Evolutionary conservation across 306 rosid genomes (phyloP).

Genomic region (Vicia sativa): DNA sequence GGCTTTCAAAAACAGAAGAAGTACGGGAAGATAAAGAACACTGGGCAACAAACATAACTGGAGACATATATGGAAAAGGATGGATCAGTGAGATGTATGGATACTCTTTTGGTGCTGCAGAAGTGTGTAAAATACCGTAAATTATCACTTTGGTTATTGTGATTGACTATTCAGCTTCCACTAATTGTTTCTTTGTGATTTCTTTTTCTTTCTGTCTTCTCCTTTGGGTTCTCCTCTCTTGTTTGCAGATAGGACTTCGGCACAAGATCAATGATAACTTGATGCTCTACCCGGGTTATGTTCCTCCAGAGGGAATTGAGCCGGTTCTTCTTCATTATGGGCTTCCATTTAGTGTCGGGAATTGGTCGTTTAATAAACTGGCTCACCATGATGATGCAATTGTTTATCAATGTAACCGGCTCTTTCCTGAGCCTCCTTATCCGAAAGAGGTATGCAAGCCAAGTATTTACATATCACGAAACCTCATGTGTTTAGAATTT

Average conservation of each 20-base stretch:
- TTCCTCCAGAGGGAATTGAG: conserved; percentile 74
- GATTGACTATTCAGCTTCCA: conserved; percentile 19
- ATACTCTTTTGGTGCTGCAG: conserved; percentile 97
- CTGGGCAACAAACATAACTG: conserved; percentile 91
- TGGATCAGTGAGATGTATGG: conserved; percentile 99
- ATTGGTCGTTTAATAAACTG: conserved; percentile 91
- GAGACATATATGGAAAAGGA: conserved; percentile 86
- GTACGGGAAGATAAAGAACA: conserved; percentile 92
- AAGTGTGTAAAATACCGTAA: conserved; percentile 56
- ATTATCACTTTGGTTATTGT: conserved; percentile 14
- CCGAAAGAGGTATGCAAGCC: conserved; percentile 76
- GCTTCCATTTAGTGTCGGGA: conserved; percentile 78
- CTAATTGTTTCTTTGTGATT: conserved; percentile 33
- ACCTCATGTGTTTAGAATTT: conserved; percentile 11
- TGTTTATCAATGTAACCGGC: conserved; percentile 77
- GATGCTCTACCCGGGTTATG: conserved; percentile 95
- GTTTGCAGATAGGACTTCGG: conserved; percentile 80
- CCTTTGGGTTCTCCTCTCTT: conserved; percentile 13
- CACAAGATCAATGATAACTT: conserved; percentile 96
- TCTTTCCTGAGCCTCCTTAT: conserved; percentile 96
- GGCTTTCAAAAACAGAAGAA: conserved; percentile 99
- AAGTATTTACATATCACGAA: conserved; percentile 21
- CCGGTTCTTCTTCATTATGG: conserved; percentile 99
- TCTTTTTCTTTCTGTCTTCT: conserved; percentile 9
- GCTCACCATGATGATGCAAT: conserved; percentile 77